Conservation (phyloP, 305 asterid genomes). For the Coffea humblotiana region DNA sequence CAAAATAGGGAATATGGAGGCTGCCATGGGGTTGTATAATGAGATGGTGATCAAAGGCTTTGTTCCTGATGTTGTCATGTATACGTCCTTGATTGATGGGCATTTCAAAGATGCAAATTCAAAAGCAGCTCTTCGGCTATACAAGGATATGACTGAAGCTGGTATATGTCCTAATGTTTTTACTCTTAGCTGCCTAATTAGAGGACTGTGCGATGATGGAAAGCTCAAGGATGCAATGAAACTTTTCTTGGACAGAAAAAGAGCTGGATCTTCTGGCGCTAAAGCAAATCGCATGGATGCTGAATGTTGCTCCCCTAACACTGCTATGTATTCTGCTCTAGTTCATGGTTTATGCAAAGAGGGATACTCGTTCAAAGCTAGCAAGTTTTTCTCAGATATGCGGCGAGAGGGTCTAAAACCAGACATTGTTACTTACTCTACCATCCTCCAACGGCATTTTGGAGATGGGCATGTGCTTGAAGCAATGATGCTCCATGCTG, state of each 20-base stretch:
- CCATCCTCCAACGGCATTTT: constrained; percentile 48
- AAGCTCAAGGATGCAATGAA: constrained; percentile 54
- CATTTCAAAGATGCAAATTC: constrained; percentile 65
- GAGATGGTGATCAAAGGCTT: constrained; percentile 73
- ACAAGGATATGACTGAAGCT: constrained; percentile 57
- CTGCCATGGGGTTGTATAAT: constrained; percentile 65
- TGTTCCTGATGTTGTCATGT: constrained; percentile 65
- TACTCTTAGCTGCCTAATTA: constrained; percentile 54
- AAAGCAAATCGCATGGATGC: constrained; percentile 15
- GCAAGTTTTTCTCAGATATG: constrained; percentile 66
- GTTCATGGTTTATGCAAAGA: constrained; percentile 57
- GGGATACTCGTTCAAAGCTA: constrained; percentile 57
- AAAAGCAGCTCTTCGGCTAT: constrained; percentile 57
- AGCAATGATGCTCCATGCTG: constrained; percentile 76
- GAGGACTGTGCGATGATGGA: constrained; percentile 68
- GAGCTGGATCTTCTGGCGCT: constrained; percentile 14
- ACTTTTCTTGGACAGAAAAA: constrained; percentile 49
- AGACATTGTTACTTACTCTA: constrained; percentile 42
- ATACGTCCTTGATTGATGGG: constrained; percentile 67
- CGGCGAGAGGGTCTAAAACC: constrained; percentile 45
- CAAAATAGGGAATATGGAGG: constrained; percentile 53
- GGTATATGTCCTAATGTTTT: constrained; percentile 53
- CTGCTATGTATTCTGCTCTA: constrained; percentile 17
- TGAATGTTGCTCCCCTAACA: too few species aligned
- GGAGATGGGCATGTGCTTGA: constrained; percentile 34